Evolutionary conservation across 352 stramenopile species (phyloP).

Genomic region (Globisporangium solare): DNA sequence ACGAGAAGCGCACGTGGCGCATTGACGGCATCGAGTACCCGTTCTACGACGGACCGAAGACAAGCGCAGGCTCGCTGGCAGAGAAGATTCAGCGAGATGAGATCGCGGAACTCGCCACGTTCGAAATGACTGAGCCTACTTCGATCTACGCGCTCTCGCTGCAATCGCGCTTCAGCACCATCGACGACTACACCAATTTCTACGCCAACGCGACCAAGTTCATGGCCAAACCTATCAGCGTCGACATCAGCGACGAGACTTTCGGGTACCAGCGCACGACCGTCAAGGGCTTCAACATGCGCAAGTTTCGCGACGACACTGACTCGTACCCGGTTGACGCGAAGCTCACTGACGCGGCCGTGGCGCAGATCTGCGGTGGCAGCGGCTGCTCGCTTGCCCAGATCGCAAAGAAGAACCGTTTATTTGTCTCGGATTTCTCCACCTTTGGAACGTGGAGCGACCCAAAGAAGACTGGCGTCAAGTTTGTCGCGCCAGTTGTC

Average conservation of each 20-base stretch:
- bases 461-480: too few species aligned
- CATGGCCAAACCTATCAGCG: conserved; percentile 13
- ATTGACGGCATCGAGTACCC: conserved; percentile 19
- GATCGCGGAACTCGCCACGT: conserved; percentile 12
- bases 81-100: conserved; percentile 16
- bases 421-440: conserved; percentile 34
- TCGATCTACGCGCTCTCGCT: not conserved
- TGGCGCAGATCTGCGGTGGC: conserved; percentile 24
- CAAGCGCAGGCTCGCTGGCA: conserved; percentile 18
- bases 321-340: conserved; percentile 16
- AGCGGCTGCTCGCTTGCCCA: conserved; percentile 16
- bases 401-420: conserved; percentile 7
- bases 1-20: conserved; percentile 22
- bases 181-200: not conserved
- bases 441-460: too few species aligned
- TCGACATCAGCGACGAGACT: conserved; percentile 31
- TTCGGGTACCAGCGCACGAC: conserved; percentile 33
- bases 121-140: not conserved
- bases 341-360: conserved; percentile 22
- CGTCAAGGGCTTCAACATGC: conserved; percentile 36
- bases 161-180: not conserved
- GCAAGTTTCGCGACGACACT: conserved; percentile 5
- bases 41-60: conserved; percentile 26
- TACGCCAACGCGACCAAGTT: conserved; percentile 1
- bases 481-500: conserved; percentile 35